Evolutionary conservation across 1,139 yeast species (phyloP), one percentile per base, ranked within the genome.

Genomic region (Candida sojae): DNA sequence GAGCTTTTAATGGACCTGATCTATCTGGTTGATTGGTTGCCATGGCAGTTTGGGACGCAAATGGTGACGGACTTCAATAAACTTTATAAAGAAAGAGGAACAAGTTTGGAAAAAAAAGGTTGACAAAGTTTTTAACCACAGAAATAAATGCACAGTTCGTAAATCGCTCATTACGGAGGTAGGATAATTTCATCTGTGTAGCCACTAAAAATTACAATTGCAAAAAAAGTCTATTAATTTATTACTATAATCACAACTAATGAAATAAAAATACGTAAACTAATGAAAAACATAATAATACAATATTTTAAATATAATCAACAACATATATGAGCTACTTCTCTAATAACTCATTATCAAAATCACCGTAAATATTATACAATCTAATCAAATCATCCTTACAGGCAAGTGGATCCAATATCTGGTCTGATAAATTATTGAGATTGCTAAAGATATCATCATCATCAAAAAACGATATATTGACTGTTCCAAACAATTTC

Each of bases 281-380:
- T 17, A 2, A 17, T 17, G 21, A 17, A 25, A 25, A 25, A 11
- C 11, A 3, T 38, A 38, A 1, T 39, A 39, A 39, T 39, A 39
- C 42, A 39, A 12, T 39, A n/a, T 29, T 39, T 12, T 2, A 17
- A 17, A 17, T 17, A 17, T 3, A 17, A 17, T 17, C 3, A 17
- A 17, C 21, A 17, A 17, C 21, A 17, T 17, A 3, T 3, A 26
- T 5, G 2, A 26, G 6, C 13, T 36, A 43, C 36, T 25, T 44
- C 17, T 44, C 31, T 37, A 36, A 45, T 23, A 46, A 25, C 28
- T 50, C 53, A 32, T 45, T 52, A 36, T 67, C 70, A 28, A 67
- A 55, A 44, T 72, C 75, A 4, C 73, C 77, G 54, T 71, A 73
- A 28, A 71, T 59, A 50, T 70, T 73, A 49, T 73, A 72, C 42